These are phyloP conservation scores for Pyrenochaeta sp. DNA, from an alignment of 2,329 filamentous ascomycete species.

Conservation along the genomic window DNA sequence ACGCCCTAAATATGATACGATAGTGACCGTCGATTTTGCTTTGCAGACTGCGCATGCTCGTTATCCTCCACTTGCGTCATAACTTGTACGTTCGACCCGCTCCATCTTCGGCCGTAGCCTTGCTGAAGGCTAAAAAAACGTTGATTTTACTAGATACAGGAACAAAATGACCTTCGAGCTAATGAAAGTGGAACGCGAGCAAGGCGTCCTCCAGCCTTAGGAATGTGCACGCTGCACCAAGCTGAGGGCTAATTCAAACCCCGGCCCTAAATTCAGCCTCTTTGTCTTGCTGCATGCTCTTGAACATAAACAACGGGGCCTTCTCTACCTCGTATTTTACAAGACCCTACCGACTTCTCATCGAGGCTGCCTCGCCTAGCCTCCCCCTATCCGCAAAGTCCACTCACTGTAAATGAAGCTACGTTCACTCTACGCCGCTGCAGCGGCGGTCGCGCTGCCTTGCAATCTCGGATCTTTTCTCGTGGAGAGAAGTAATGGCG, in stretches of 20 bases:
- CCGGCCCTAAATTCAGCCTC: background rate
- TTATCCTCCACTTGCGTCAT: background rate
- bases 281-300: background rate
- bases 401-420: background rate
- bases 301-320: background rate
- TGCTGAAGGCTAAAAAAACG: background rate
- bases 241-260: background rate
- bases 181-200: background rate
- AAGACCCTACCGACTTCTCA: background rate
- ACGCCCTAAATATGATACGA: background rate
- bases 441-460: background rate
- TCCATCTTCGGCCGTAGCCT: background rate
- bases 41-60: background rate
- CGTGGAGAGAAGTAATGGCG: background rate
- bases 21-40: background rate
- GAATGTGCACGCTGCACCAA: background rate
- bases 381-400: background rate
- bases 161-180: background rate
- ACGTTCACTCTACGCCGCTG: background rate
- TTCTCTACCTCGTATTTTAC: background rate
- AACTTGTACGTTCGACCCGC: background rate
- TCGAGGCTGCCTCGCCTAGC: background rate
- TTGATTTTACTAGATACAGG: background rate
- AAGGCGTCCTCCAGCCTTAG: background rate
- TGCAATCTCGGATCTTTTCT: background rate